Evolutionary conservation across 345 rosid genomes (phyloP).

Genomic region (Lenwebbia sp.): DNA sequence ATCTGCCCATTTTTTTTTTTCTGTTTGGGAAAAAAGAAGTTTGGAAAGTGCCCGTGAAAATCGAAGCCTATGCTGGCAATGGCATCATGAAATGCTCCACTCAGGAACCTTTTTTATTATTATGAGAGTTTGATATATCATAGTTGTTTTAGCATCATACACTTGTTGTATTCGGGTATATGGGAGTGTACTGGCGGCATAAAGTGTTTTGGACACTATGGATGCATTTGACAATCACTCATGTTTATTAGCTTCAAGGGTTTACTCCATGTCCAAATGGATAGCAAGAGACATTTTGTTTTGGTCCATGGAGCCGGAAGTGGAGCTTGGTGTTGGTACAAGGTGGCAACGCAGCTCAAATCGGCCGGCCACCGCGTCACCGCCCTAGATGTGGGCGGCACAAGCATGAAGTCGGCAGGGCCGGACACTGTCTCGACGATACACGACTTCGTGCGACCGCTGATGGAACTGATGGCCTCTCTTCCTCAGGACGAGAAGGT

Average conservation of each 20-base stretch:
- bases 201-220: neutral
- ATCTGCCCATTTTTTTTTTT: neutral
- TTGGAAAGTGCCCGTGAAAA: neutral
- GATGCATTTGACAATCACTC: neutral
- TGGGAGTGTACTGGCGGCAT: neutral
- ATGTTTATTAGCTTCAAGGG: neutral
- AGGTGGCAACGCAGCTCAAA: constrained; percentile 29
- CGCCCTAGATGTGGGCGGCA: constrained; percentile 38
- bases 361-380: constrained; percentile 36
- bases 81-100: neutral
- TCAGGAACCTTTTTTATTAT: neutral
- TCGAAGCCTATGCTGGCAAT: neutral
- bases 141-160: neutral
- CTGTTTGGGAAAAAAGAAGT: neutral
- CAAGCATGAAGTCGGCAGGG: constrained; percentile 22
- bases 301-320: constrained; percentile 47
- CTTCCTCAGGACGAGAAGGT: constrained; percentile 28
- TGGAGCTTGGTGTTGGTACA: constrained; percentile 77
- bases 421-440: constrained; percentile 16
- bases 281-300: constrained; percentile 26
- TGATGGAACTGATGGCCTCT: constrained; percentile 41
- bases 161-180: neutral
- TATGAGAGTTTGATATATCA: neutral
- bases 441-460: constrained; percentile 26
- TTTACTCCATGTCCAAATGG: neutral